Conservation (phyloP, 2,329 filamentous ascomycete genomes). For the Colletotrichum musicola region DNA sequence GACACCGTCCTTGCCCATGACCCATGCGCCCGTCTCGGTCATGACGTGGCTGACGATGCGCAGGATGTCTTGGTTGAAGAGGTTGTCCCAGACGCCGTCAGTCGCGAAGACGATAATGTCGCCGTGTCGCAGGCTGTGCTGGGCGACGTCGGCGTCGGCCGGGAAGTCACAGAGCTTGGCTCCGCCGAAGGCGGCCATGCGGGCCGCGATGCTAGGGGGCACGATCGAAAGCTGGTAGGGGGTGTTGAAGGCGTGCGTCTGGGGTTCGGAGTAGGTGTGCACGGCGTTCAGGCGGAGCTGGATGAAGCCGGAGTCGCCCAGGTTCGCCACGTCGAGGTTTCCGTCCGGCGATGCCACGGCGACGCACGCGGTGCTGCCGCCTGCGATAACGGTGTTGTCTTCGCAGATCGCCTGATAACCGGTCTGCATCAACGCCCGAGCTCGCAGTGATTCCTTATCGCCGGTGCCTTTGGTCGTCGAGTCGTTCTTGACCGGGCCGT, state of each 20-base stretch:
- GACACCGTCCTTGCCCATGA: slow-evolving; percentile 68
- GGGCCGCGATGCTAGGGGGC: slow-evolving; percentile 81
- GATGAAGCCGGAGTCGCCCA: slow-evolving; percentile 95
- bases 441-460: slow-evolving; percentile 39
- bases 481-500: slow-evolving; percentile 53
- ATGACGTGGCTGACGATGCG: slow-evolving; percentile 83
- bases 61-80: slow-evolving; percentile 91
- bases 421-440: slow-evolving; percentile 74
- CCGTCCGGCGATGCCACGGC: slow-evolving; percentile 81
- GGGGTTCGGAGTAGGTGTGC: slow-evolving; percentile 83
- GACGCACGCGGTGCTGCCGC: slow-evolving; percentile 94
- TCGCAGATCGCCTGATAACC: slow-evolving; percentile 86
- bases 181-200: slow-evolving; percentile 87
- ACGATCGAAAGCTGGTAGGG: slow-evolving; percentile 94
- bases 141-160: slow-evolving; percentile 83
- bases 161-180: slow-evolving; percentile 85
- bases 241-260: slow-evolving; percentile 98
- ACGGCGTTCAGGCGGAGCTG: slow-evolving; percentile 89
- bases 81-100: slow-evolving; percentile 96
- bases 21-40: slow-evolving; percentile 81
- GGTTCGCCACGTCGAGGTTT: slow-evolving; percentile 86
- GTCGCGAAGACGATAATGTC: slow-evolving; percentile 95
- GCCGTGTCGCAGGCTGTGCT: slow-evolving; percentile 84
- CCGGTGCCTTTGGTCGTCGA: slow-evolving; percentile 20
- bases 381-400: slow-evolving; percentile 80